Conservation (phyloP, 257 asterid species). For the Nicotiana attenuata region DNA sequence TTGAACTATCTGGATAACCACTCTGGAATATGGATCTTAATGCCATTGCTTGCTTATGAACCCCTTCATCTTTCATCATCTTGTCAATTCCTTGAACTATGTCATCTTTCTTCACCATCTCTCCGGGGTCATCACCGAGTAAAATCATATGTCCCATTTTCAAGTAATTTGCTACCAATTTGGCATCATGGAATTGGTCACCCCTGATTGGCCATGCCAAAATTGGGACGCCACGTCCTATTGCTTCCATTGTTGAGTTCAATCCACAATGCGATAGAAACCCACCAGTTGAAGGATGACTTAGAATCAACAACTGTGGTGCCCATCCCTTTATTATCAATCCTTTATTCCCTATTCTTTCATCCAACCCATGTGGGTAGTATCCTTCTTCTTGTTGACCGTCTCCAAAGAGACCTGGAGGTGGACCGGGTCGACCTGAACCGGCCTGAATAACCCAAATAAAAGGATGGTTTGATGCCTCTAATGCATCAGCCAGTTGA, state of each 20-base stretch:
- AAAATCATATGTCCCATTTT: constrained; percentile 37
- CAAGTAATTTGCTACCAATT: constrained; percentile 39
- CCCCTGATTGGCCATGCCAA: constrained; percentile 84
- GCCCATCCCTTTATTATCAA: constrained; percentile 70
- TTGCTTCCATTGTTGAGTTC: constrained; percentile 66
- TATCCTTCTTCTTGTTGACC: constrained; percentile 32
- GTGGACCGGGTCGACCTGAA: constrained; percentile 41
- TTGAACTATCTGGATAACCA: constrained; percentile 56
- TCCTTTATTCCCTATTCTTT: constrained; percentile 46
- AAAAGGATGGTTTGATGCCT: constrained; percentile 35
- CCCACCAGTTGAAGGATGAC: constrained; percentile 65
- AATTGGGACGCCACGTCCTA: constrained; percentile 56
- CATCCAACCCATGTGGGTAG: constrained; percentile 45
- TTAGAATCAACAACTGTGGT: constrained; percentile 54
- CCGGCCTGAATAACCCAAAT: constrained; percentile 72
- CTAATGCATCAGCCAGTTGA: constrained; percentile 49
- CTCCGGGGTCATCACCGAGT: constrained; percentile 21
- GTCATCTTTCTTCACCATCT: constrained; percentile 34
- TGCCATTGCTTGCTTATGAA: constrained; percentile 27
- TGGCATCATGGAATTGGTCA: constrained; percentile 59
- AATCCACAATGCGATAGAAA: constrained; percentile 81
- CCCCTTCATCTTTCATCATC: constrained; percentile 48
- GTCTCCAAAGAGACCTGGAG: constrained; percentile 25
- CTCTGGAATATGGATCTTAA: constrained; percentile 31
- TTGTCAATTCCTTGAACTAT: constrained; percentile 39